These are phyloP conservation scores for Microthlaspi erraticum DNA, from an alignment of 345 rosid genomes.

Conservation along the genomic window DNA sequence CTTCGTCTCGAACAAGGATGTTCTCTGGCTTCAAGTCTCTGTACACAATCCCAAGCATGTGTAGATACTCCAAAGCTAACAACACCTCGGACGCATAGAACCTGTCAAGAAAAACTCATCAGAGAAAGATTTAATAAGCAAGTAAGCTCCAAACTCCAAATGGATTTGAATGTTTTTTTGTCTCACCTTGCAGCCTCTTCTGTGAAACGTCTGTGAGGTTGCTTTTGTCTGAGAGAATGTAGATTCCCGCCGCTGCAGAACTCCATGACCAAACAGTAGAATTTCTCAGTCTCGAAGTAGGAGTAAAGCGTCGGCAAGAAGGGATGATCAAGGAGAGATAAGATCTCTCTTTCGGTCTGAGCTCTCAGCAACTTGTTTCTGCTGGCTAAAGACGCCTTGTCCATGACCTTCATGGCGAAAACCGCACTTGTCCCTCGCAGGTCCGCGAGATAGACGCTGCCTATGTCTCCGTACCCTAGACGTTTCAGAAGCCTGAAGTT, in stretches of 20 bases:
- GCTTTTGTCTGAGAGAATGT: slow-evolving; percentile 83
- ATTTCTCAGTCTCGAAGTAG: slow-evolving; percentile 77
- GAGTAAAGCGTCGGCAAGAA: slow-evolving; percentile 74
- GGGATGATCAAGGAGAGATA: slow-evolving; percentile 72
- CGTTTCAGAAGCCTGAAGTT: slow-evolving; percentile 84
- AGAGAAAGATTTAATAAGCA: slow-evolving; percentile 26
- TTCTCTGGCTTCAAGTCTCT: slow-evolving; percentile 95
- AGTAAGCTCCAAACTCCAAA: slow-evolving; percentile 17
- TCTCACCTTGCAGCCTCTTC: slow-evolving; percentile 71
- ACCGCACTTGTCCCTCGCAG: slow-evolving; percentile 69
- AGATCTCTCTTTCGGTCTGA: slow-evolving; percentile 70
- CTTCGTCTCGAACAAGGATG: slow-evolving; percentile 82
- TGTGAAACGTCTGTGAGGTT: slow-evolving; percentile 65
- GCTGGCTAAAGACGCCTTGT: slow-evolving; percentile 81
- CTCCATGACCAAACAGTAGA: slow-evolving; percentile 81
- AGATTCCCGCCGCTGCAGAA: slow-evolving; percentile 85
- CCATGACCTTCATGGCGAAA: slow-evolving; percentile 91
- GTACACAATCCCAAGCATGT: slow-evolving; percentile 92
- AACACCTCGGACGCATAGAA: slow-evolving; percentile 92
- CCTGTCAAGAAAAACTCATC: slow-evolving; percentile 48
- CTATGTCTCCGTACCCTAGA: slow-evolving; percentile 91
- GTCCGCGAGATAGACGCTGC: slow-evolving; percentile 76
- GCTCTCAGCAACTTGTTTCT: slow-evolving; percentile 84
- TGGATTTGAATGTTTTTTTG: slow-evolving; percentile 18
- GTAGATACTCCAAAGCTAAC: slow-evolving; percentile 87